Base-by-base conservation (phyloP, 1,284 basidiomycete species). In the Meripilus lineatus region DNA sequence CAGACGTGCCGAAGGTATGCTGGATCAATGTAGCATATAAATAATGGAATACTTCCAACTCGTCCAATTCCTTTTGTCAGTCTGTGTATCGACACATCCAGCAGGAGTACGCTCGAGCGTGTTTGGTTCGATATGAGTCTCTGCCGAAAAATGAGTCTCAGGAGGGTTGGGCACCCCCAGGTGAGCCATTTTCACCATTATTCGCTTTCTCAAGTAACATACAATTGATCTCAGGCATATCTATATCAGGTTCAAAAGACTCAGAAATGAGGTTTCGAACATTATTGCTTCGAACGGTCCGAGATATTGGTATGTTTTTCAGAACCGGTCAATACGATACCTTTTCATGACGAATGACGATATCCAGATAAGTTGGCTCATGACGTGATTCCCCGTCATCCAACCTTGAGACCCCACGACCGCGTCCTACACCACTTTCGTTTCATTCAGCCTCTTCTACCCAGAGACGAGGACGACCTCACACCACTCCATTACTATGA, bases 101-200 rank as follows among this genome's bases (percentile, higher is more conserved):
- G 48, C 82, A 85, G 51, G 90, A 93, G 57, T 90, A 88, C 60
- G 75, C 81, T 4, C 79, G 90, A 15, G 74, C 84, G 20, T 87
- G 87, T 53, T 69, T 91, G 34, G 77, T 92, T 49, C 75, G 84
- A 13, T 80, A 87, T 61, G 80, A 89, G 56, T 83, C 84, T 11
- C 74, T 84, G 50, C 89, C 90, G 10, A 83, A 79, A 53, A 77
- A 79, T 36, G 77, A 75, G 1, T 67, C 69, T 48, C 89, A 89
- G 53, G 78, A 84, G 48, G 90, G 90, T 11, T 93, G 89, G 89
- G 89, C 89, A 14, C 66, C 71, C 52, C 88, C 83, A 47, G 84
- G 85, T 81, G 50, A 45, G 75, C 63, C 36, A 8, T 25, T 5
- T 28, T 3, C n/a, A 28, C 28, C 10, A 26, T 18, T 8, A 24